phyloP scores from a whole-genome alignment of 192 early-diverging fungal genomes.

The Funneliformis mosseae region DNA sequence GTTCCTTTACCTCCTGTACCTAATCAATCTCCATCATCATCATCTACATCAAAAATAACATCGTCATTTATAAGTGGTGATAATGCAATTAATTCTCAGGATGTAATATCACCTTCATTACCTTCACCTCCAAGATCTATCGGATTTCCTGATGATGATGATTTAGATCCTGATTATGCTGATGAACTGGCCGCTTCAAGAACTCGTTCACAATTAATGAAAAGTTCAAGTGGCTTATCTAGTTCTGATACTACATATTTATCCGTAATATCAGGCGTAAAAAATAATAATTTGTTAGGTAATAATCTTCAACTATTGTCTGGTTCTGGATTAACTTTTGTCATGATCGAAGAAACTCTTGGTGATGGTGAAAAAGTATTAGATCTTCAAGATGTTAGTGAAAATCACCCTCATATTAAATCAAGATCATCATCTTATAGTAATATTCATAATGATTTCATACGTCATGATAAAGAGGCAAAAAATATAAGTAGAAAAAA shows the following conservation, averaged over 20 bases:
- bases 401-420: background rate
- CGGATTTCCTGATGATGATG: slow-evolving; percentile 31
- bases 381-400: background rate
- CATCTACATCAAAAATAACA: background rate
- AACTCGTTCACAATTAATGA: background rate
- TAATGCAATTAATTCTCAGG: background rate
- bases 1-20: slow-evolving; percentile 22
- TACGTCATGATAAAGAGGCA: background rate
- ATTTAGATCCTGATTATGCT: slow-evolving; percentile 31
- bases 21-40: background rate
- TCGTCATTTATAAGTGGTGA: background rate
- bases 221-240: background rate
- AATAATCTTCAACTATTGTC: background rate
- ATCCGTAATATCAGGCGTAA: background rate
- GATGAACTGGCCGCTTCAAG: slow-evolving; percentile 29
- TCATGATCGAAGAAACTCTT: slow-evolving; percentile 7
- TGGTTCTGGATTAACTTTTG: background rate
- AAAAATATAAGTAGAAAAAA: background rate
- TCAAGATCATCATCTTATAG: background rate
- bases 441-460: background rate
- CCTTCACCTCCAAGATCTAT: background rate
- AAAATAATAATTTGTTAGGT: background rate
- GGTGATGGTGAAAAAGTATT: slow-evolving; percentile 13
- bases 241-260: background rate
- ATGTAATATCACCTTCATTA: background rate